Evolutionary conservation across 2,329 filamentous ascomycete genomes (phyloP).

Genomic region (Achaetomium macrosporum): DNA sequence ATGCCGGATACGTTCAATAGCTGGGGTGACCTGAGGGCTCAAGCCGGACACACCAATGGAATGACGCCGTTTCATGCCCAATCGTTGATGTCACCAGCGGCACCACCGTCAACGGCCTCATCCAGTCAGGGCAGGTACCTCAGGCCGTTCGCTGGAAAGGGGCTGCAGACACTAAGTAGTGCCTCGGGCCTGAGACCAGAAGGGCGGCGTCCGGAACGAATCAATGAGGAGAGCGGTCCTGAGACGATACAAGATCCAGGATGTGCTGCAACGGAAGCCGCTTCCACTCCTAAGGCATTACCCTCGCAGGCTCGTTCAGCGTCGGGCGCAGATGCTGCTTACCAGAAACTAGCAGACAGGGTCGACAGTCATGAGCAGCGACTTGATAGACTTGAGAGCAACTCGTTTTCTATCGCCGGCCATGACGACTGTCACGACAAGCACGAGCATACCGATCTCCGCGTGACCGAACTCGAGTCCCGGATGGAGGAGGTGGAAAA

Average conservation of each 20-base stretch:
- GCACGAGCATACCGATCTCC: conserved; percentile 60
- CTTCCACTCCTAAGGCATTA: conserved; percentile 8
- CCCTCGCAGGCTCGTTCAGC: conserved; percentile 11
- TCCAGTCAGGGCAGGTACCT: conserved; percentile 47
- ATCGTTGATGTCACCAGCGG: conserved; percentile 44
- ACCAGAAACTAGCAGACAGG: conserved; percentile 45
- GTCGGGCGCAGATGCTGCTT: conserved; percentile 21
- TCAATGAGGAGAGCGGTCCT: neutral
- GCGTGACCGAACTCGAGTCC: conserved; percentile 63
- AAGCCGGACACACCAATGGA: conserved; percentile 29
- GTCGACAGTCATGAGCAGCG: conserved; percentile 58
- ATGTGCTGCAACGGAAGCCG: neutral
- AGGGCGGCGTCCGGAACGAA: neutral
- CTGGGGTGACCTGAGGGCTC: conserved; percentile 42
- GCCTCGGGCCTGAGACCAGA: conserved; percentile 23
- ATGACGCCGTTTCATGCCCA: conserved; percentile 46
- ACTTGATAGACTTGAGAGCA: conserved; percentile 62
- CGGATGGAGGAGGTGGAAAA: conserved; percentile 56
- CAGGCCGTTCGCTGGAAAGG: conserved; percentile 50
- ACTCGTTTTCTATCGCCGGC: conserved; percentile 60
- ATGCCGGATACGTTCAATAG: conserved; percentile 50
- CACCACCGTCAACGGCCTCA: conserved; percentile 47
- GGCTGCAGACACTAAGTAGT: conserved; percentile 48
- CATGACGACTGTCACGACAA: conserved; percentile 65
- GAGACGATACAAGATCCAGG: conserved; percentile 4